Base-by-base conservation (phyloP, 2,329 filamentous ascomycete genomes). In the Hymenotorrendiella dingleyae region DNA sequence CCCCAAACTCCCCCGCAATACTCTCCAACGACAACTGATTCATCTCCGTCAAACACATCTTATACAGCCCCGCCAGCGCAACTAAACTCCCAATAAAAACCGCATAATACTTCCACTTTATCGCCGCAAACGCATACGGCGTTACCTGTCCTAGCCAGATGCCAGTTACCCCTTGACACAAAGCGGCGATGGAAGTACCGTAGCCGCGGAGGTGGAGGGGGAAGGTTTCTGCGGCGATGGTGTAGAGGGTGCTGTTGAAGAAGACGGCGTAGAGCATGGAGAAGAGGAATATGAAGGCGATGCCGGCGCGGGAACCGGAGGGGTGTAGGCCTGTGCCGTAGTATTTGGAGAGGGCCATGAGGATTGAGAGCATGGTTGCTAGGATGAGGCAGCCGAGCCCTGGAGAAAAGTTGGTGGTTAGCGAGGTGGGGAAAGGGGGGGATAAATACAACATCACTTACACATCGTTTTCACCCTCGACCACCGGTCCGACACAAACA, bases 1-100 rank as follows among this genome's bases (percentile, higher is more conserved):
- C 45, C 4, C 56, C 59, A 36, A 62, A 62, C 1, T 54, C 32
- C 32, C 50, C 54, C 2, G 53, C 58, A 49, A 66, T 66, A 54
- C 81, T 72, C 62, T 85, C 81, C 30, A 84, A 70, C 1, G 72
- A 76, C 16, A 84, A 67, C 30, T 78, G 79, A 63, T 83, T 82
- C 37, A 81, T 84, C 65, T 84, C 80, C 47, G 80, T 78, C 48
- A 84, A 66, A 56, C 76, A 72, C 53, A 67, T 55, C 30, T 58
- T 66, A 21, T 65, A 65, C 5, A 66, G 48, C 4, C 62, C 46
- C 0, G 63, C 64, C 1, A 57, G 54, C 0, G 38, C 48, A 10
- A 60, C 30, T 23, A 61, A 57, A 0, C 44, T 55, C 6, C 54
- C 55, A 40, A 67, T 67, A 46, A 67, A 64, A 1, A 68, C 52